Evolutionary conservation across 2,329 filamentous ascomycete species (phyloP), one percentile per base, ranked within the genome.

Genomic region (Sordariomycetes sp.): DNA sequence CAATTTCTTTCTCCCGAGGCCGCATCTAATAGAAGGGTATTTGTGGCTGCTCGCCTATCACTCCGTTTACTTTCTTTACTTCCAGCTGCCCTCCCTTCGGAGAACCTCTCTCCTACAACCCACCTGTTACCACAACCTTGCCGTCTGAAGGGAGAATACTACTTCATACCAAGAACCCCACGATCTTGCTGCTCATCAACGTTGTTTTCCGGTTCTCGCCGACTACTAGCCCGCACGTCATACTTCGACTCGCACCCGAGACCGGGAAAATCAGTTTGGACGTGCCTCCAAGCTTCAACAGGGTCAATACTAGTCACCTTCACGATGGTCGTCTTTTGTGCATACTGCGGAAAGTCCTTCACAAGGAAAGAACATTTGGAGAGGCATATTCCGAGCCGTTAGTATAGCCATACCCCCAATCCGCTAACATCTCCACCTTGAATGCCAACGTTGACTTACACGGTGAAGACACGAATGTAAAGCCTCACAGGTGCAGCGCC

Each of bases 311-410:
- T 18, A n/a, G 6, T 46, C 18, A 37, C 32, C 24, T 40, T 25
- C 25, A 28, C 25, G 40, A 67, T 63, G 58, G 73, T 73, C 71
- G 70, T 80, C 54, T 81, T 71, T 65, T 81, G 79, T 62, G 71
- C 78, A 20, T 80, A 80, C 63, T 81, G 78, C 64, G 78, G 78
- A 58, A 80, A 78, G 68, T 71, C 69, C 63, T 81, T 81, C 66
- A 80, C 77, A 55, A 73, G 78, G 63, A 81, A 81, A 65, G 79
- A 81, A 62, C 79, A 81, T 64, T 67, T 81, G n/a, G 79, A 81
- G 62, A 74, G 79, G 61, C 79, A 81, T 60, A 73, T 81, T 48
- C 77, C 78, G 11, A 77, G 66, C 58, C 79, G 79, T 81, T 65
- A 69, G 78, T 68, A 37, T 40, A 37, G 25, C 28, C 18, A 51